Evolutionary conservation across 352 stramenopile species (phyloP), one percentile per base, ranked within the genome.

Genomic region (Thraustochytrium sp.): DNA sequence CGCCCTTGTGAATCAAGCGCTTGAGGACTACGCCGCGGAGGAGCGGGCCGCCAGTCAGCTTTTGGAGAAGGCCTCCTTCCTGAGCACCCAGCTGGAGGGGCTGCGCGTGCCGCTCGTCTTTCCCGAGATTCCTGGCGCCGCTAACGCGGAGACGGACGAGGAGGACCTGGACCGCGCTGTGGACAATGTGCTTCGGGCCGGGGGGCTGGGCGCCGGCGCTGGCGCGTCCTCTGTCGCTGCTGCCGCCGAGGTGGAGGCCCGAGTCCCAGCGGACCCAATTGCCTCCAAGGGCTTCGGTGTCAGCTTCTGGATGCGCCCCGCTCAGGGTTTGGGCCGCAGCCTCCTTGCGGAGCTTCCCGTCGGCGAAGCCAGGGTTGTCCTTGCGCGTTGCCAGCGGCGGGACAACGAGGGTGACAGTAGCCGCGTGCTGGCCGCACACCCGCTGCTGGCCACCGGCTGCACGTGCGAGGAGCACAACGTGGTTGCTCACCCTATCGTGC

Each of bases 141-240:
- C 40, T 0, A 4, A 44, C 9, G 18, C 4, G 1, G 26, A 46
- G 8, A 29, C 53, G 49, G 54, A 54, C 11, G 64, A 82, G 3
- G 74, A 82, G 29, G 74, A 82, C 36, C 74, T 82, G 11, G 74
- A 82, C 3, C 23, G 34, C 18, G 74, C 74, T 8, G 74, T 82
- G 0, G 74, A 82, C 54, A 54, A 68, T 5, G 53, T 82, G 2
- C 37, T 76, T 1, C 74, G 26, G 9, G 38, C 51, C 21, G 74
- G 48, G 5, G n/a, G 9, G 5, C 5, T 29, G 16, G 5, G n/a
- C 49, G 53, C n/a, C 3, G 34, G 23, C 49, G 48, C 29, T 1
- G 26, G 37, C 31, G 36, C 48, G 16, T 77, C 16, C 16, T 26
- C 9, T 5, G 13, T 31, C 34, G 26, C 1, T 2, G 21, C 9